Evolutionary conservation across 495 filamentous ascomycete species (phyloP), one percentile per base, ranked within the genome.

Genomic region (Talaromyces wortmannii): DNA sequence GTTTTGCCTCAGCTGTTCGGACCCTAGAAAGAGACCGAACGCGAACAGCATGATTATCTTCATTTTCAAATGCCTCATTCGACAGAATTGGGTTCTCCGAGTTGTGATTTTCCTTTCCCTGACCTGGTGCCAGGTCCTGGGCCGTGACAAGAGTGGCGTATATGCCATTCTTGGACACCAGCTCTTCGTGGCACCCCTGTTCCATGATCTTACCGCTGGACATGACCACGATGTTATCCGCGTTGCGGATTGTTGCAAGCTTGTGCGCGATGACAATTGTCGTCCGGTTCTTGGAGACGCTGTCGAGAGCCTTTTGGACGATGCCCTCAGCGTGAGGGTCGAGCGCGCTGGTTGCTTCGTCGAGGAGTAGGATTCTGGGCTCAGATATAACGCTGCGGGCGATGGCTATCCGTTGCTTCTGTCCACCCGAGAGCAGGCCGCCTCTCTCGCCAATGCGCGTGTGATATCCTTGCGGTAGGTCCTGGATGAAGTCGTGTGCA

Each of bases 251-350:
- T 30, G 94, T 98, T 0, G 90, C 94, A 31, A 98, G 76, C 50
- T 94, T 83, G 67, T 98, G 94, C 29, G 94, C 95, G 63, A 98
- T 97, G 10, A 92, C 86, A 63, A 97, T 95, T 10, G 94, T 97
- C 1, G 94, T 98, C 29, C 94, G 83, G 13, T 92, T 92, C 58
- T 87, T 78, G 10, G 91, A 81, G 33, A 90, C 94, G 45, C 79
- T 85, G 61, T 97, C 92, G 17, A 98, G 78, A 15, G 94, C 94
- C 42, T 88, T 88, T 70, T 98, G 94, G 0, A 98, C 94, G 6
- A 95, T 87, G 32, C 90, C 90, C 72, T 98, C 94, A 12, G 89
- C 91, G 64, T 91, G 92, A 48, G 94, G 96, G 67, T 98, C 94
- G 13, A 98, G 78, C 2, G 91, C 91, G 30, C 86, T 90, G 2